phyloP scores from a whole-genome alignment of 768 basidiomycete genomes.

The Tricholoma saponaceum region DNA sequence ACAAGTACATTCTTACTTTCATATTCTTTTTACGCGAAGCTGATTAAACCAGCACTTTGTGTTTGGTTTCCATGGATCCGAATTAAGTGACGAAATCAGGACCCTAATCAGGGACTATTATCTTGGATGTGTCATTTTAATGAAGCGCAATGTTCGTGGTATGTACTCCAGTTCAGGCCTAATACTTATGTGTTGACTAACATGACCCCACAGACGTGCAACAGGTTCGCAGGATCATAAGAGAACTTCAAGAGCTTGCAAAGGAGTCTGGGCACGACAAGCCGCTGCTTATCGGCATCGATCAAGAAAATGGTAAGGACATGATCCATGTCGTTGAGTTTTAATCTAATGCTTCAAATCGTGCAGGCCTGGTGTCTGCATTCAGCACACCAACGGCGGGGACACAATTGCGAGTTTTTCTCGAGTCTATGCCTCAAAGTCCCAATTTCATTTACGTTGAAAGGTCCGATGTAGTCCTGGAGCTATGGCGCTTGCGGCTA shows the following conservation, averaged over 20 bases:
- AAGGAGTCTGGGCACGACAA: conserved; percentile 49
- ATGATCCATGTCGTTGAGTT: not conserved
- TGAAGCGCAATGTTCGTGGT: conserved; percentile 66
- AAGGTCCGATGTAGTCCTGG: conserved; percentile 47
- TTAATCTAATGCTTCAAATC: not conserved
- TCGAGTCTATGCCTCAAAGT: not conserved
- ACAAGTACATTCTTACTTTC: conserved; percentile 27
- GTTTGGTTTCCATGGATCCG: conserved; percentile 61
- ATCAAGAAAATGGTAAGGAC: conserved; percentile 64
- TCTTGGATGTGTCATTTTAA: conserved; percentile 64
- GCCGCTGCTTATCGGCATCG: conserved; percentile 65
- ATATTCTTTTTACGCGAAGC: not conserved
- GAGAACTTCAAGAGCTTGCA: conserved; percentile 50
- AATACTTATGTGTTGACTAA: not conserved
- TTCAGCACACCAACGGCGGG: conserved; percentile 55
- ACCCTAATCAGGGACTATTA: conserved; percentile 58
- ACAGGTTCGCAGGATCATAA: conserved; percentile 46
- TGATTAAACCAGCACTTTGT: conserved; percentile 54
- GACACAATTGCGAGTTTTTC: conserved; percentile 58
- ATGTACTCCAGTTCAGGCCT: conserved; percentile 1
- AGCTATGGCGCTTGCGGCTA: conserved; percentile 68
- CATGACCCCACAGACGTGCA: conserved; percentile 36
- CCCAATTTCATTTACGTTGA: not conserved
- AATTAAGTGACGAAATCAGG: conserved; percentile 46
- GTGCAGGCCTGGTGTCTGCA: conserved; percentile 62